A percentile compares a stretch with the other conserved stretches of the same genome.
phyloP scores from a whole-genome alignment of 768 basidiomycete species.

The Tylopilus subfusipes region DNA sequence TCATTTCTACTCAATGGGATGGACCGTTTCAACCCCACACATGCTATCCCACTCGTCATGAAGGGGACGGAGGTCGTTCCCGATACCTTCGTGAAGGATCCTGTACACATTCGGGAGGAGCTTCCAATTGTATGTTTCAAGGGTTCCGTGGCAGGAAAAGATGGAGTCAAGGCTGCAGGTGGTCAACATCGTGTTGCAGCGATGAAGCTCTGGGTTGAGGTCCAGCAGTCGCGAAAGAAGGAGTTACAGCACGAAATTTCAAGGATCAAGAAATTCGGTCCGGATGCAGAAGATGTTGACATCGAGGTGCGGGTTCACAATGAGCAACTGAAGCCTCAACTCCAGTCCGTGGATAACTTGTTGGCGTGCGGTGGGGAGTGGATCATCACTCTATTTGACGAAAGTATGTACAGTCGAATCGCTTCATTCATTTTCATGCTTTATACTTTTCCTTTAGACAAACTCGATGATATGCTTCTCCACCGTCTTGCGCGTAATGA shows the following conservation, averaged over 20 bases:
- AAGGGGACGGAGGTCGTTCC: neutral
- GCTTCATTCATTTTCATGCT: neutral
- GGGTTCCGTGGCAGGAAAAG: neutral
- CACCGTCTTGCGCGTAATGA: neutral
- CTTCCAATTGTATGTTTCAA: neutral
- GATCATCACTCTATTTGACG: neutral
- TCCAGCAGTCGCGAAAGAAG: neutral
- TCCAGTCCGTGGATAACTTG: neutral
- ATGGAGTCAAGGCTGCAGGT: neutral
- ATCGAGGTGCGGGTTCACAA: neutral
- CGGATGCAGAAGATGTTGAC: neutral
- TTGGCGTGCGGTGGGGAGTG: neutral
- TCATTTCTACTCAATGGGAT: conserved; percentile 1
- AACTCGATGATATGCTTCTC: too few relatives aligned
- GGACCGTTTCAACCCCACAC: neutral
- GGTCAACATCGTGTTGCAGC: neutral
- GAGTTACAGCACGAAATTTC: neutral
- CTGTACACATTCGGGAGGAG: neutral
- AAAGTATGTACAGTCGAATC: neutral
- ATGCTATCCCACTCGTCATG: neutral
- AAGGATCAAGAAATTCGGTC: neutral
- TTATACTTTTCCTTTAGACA: too few relatives aligned
- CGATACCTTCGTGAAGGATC: neutral
- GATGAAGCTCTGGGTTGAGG: neutral
- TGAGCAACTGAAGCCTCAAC: neutral